Evolutionary conservation across 2,329 filamentous ascomycete genomes (phyloP).

Genomic region (Coleophoma cylindrospora): DNA sequence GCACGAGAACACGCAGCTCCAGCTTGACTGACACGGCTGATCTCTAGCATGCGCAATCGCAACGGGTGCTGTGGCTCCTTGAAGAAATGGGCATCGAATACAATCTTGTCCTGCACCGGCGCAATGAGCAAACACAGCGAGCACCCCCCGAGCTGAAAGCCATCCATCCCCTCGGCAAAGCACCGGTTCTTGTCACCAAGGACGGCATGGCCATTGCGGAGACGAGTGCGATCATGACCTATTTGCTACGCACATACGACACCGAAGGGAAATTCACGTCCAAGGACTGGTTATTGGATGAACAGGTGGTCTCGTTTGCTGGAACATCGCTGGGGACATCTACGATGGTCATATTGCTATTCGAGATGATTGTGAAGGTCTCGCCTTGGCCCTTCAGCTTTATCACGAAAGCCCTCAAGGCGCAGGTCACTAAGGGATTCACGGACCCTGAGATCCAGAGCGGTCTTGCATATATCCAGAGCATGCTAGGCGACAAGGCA

Average conservation of each 20-base stretch:
- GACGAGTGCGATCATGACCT: conserved; percentile 23
- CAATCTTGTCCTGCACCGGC: conserved; percentile 60
- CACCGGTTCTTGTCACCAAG: conserved; percentile 57
- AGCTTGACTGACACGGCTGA: no score
- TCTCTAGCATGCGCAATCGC: conserved; percentile 60
- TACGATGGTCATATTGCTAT: conserved; percentile 18
- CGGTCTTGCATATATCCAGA: conserved; percentile 16
- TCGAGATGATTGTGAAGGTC: conserved; percentile 15
- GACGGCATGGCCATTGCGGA: conserved; percentile 25
- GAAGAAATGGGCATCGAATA: conserved; percentile 70
- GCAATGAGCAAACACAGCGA: conserved; percentile 50
- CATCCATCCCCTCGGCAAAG: conserved; percentile 80
- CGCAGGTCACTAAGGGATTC: conserved; percentile 10
- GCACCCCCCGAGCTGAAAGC: conserved; percentile 67
- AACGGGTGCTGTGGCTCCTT: conserved; percentile 64
- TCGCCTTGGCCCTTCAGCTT: conserved; percentile 21
- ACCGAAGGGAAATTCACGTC: conserved; percentile 18
- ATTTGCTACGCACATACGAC: conserved; percentile 28
- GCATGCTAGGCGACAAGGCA: conserved; percentile 16
- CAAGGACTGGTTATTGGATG: conserved; percentile 24
- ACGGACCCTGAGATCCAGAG: conserved; percentile 17
- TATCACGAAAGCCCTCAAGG: conserved; percentile 11
- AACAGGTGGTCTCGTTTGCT: conserved; percentile 22
- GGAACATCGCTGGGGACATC: conserved; percentile 19
- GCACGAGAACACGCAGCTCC: conserved; percentile 1